Percentiles rank a stretch among this genome's conserved stretches.
Conservation (phyloP, 768 basidiomycete genomes). For the Pleurotus eryngii region DNA sequence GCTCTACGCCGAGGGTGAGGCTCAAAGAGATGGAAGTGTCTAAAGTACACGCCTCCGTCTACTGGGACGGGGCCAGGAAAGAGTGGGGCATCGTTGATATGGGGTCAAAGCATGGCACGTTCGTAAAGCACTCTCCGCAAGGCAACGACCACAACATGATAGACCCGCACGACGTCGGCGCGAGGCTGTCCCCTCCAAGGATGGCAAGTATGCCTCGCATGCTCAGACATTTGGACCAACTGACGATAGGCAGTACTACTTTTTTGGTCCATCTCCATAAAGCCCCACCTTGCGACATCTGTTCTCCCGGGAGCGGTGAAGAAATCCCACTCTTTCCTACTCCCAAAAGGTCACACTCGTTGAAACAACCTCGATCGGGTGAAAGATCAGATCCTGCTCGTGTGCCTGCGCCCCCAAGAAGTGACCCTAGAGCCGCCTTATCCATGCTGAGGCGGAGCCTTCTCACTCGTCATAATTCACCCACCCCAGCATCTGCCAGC, state of each 20-base stretch:
- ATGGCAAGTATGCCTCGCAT: constrained; percentile 65
- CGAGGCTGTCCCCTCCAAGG: constrained; percentile 61
- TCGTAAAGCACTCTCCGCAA: constrained; percentile 33
- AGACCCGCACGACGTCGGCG: constrained; percentile 27
- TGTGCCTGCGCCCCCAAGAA: constrained; percentile 17
- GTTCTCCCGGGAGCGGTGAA: constrained; percentile 45
- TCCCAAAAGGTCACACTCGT: constrained; percentile 17
- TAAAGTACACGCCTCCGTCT: constrained; percentile 74
- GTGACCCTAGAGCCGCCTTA: constrained; percentile 64
- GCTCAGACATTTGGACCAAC: constrained; percentile 59
- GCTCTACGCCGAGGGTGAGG: constrained; percentile 58
- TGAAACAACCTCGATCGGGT: constrained; percentile 25
- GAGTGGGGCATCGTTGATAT: constrained; percentile 81
- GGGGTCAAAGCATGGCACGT: constrained; percentile 86
- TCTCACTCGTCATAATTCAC: constrained; percentile 44
- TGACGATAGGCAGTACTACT: constrained; percentile 68
- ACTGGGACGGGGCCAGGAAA: constrained; percentile 55
- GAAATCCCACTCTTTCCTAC: constrained; percentile 59
- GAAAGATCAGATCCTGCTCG: constrained; percentile 24
- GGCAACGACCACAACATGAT: constrained; percentile 17
- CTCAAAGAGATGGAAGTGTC: constrained; percentile 84
- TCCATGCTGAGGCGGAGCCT: constrained; percentile 61
- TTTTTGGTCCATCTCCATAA: constrained; percentile 71
- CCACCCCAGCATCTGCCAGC: background rate
- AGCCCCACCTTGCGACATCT: constrained; percentile 60